Percentiles rank a stretch among this genome's conserved stretches.
phyloP scores from a whole-genome alignment of 2,329 filamentous ascomycete genomes.

The Arthrobotrys iridis region DNA sequence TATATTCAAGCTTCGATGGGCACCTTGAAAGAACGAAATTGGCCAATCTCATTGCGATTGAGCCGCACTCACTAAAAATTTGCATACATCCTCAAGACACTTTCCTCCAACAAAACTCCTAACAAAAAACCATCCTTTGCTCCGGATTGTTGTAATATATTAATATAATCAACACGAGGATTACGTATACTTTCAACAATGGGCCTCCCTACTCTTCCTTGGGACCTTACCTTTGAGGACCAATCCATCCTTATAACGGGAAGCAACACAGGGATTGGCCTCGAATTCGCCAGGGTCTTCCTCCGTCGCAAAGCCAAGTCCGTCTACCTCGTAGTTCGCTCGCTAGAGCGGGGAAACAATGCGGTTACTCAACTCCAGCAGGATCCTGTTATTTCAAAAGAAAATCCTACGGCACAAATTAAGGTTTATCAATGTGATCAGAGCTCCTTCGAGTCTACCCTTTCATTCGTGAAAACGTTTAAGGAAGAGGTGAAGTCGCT shows the following conservation, averaged over 20 bases:
- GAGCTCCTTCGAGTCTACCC: slow-evolving; percentile 19
- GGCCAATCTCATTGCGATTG: background rate
- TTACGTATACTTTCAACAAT: slow-evolving; percentile 16
- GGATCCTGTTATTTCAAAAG: slow-evolving; percentile 57
- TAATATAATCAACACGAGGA: background rate
- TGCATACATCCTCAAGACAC: background rate
- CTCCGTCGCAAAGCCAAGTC: slow-evolving; percentile 60
- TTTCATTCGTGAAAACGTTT: slow-evolving; percentile 9
- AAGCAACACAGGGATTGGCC: slow-evolving; percentile 63
- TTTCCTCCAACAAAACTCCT: background rate
- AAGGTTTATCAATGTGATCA: slow-evolving; percentile 33
- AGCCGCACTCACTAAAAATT: no score
- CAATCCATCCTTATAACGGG: slow-evolving; percentile 62
- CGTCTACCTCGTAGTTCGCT: slow-evolving; percentile 63
- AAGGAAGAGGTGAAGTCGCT: slow-evolving; percentile 12
- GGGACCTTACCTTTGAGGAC: slow-evolving; percentile 33
- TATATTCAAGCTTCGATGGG: background rate
- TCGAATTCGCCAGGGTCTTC: slow-evolving; percentile 62
- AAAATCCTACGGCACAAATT: slow-evolving; percentile 20
- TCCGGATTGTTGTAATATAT: no score
- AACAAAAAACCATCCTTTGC: background rate
- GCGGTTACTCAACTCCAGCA: slow-evolving; percentile 61
- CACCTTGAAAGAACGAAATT: background rate
- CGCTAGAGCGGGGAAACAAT: slow-evolving; percentile 62
- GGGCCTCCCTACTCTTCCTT: slow-evolving; percentile 18